These are phyloP conservation scores for Diaporthe sp. DNA, from an alignment of 2,329 filamentous ascomycete genomes.

Conservation along the genomic window DNA sequence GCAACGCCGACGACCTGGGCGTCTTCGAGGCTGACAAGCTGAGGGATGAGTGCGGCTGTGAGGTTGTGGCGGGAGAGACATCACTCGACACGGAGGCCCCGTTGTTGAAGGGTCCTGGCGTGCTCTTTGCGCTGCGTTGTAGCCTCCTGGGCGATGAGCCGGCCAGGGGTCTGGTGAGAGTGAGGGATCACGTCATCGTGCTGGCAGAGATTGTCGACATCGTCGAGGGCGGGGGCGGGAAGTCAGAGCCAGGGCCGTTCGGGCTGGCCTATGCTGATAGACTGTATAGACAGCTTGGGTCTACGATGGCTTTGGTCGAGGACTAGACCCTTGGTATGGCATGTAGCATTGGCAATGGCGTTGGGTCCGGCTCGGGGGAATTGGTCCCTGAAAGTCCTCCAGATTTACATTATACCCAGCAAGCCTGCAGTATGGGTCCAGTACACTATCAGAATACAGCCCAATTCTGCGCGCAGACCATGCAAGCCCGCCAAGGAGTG, in stretches of 20 bases:
- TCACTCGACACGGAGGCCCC: conserved; percentile 52
- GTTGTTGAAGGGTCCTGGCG: conserved; percentile 63
- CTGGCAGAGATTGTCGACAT: conserved; percentile 66
- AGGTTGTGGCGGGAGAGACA: conserved; percentile 42
- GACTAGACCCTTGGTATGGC: not conserved
- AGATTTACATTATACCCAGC: not conserved
- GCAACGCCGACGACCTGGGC: conserved; percentile 57
- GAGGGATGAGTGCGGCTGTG: conserved; percentile 46
- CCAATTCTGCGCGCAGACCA: not conserved
- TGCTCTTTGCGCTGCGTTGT: conserved; percentile 63
- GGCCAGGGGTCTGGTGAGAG: conserved; percentile 58
- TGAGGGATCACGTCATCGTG: conserved; percentile 67
- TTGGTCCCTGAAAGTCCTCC: not conserved
- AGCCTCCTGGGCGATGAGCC: conserved; percentile 57
- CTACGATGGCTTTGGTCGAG: conserved; percentile 48
- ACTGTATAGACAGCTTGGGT: conserved; percentile 60
- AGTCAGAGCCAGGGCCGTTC: conserved; percentile 51
- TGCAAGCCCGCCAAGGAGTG: too few species aligned
- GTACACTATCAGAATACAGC: not conserved
- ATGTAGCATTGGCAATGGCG: not conserved
- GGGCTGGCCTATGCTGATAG: conserved; percentile 66
- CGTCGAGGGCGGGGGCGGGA: conserved; percentile 48
- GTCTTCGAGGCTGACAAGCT: conserved; percentile 54
- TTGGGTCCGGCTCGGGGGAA: not conserved
- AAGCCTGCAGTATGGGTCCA: not conserved